phyloP scores from a whole-genome alignment of 805 yeast species.

The Ogataea pini region DNA sequence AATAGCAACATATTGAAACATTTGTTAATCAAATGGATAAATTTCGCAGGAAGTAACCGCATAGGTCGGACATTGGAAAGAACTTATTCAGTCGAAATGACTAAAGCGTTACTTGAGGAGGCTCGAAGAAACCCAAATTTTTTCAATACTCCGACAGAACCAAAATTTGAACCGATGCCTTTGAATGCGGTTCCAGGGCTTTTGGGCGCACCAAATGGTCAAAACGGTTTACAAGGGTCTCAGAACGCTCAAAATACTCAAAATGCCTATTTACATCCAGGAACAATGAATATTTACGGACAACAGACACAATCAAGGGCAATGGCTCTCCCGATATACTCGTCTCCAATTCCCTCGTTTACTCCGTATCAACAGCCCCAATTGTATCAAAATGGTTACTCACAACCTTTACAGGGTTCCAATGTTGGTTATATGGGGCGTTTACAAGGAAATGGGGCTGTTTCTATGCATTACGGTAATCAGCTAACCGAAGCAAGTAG shows the following conservation, averaged over 20 bases:
- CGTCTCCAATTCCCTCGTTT: not conserved
- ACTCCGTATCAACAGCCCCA: not conserved
- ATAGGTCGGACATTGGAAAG: not conserved
- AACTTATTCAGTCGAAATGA: not conserved
- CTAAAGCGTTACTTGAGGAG: not conserved
- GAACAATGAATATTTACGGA: not conserved
- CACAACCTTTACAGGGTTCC: not conserved
- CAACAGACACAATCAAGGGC: not conserved
- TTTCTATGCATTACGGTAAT: too few species aligned
- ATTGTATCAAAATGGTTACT: not conserved
- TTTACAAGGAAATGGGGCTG: not conserved
- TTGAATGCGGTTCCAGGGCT: not conserved
- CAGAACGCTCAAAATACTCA: not conserved
- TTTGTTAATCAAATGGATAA: conserved; percentile 5
- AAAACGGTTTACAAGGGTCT: not conserved
- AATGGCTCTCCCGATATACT: not conserved
- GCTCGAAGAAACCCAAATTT: not conserved
- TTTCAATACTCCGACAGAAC: not conserved
- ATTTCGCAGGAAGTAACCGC: not conserved
- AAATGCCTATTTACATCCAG: not conserved
- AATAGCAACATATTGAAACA: conserved; percentile 1
- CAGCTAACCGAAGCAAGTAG: too few species aligned
- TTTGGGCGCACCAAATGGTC: not conserved
- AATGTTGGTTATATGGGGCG: not conserved
- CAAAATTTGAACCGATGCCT: not conserved